phyloP scores from a whole-genome alignment of 208 protist species.

The Vickermania spadyakhi region DNA sequence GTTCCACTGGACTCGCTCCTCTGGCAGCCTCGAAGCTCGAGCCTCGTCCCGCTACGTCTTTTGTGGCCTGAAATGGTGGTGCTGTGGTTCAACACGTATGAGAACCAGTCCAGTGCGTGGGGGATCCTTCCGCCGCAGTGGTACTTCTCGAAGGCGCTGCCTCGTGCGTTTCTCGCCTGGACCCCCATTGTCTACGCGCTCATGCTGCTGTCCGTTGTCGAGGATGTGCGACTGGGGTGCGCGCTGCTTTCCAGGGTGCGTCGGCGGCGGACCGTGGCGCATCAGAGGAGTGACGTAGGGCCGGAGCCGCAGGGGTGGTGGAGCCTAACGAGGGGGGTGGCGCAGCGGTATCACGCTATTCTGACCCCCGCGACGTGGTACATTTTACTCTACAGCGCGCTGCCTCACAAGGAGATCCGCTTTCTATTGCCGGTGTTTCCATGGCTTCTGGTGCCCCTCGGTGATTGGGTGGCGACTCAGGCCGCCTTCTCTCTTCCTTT shows the following conservation, averaged over 20 bases:
- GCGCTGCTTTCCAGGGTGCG: background rate
- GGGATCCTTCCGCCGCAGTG: slow-evolving; percentile 65
- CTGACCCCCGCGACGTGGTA: slow-evolving; percentile 40
- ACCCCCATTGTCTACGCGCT: slow-evolving; percentile 20
- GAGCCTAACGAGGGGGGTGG: slow-evolving; percentile 1
- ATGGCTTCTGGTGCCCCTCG: slow-evolving; percentile 51
- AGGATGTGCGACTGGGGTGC: background rate
- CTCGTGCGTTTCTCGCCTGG: slow-evolving; percentile 37
- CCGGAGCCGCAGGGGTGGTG: background rate
- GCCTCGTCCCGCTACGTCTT: background rate
- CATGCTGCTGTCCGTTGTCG: slow-evolving; percentile 6
- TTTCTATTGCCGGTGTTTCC: slow-evolving; percentile 90
- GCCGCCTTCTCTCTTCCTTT: too few relatives aligned
- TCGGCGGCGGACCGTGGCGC: background rate
- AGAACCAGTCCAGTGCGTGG: slow-evolving; percentile 82
- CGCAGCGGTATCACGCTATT: slow-evolving; percentile 2
- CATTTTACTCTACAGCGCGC: slow-evolving; percentile 66
- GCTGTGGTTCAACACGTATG: slow-evolving; percentile 84
- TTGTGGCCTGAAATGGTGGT: slow-evolving; percentile 91
- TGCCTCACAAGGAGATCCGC: slow-evolving; percentile 93
- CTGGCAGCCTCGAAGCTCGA: slow-evolving; percentile 26
- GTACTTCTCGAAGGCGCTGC: slow-evolving; percentile 84
- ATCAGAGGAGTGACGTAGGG: background rate
- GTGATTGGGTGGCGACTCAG: too few relatives aligned
- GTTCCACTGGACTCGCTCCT: slow-evolving; percentile 75